phyloP scores from a whole-genome alignment of 2,329 filamentous ascomycete species.

The Penicillium digitatum region DNA sequence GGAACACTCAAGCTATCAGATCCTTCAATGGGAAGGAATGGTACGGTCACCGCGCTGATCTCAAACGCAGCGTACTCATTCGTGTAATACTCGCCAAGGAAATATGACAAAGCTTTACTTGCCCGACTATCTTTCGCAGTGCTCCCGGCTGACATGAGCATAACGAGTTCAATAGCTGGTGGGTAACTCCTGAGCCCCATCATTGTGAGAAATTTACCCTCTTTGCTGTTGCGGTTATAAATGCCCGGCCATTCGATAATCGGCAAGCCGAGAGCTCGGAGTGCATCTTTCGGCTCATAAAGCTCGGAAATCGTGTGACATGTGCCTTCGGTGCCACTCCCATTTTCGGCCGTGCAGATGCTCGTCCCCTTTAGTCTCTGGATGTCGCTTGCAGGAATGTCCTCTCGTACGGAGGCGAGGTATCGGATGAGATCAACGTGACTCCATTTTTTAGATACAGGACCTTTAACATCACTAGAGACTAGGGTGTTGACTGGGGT shows the following conservation, averaged over 20 bases:
- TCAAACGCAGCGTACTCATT: constrained; percentile 70
- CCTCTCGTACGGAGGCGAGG: constrained; percentile 78
- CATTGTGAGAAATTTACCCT: constrained; percentile 68
- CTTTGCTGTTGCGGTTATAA: constrained; percentile 61
- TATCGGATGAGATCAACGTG: constrained; percentile 95
- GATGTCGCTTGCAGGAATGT: constrained; percentile 81
- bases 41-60: constrained; percentile 52
- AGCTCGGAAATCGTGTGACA: constrained; percentile 71
- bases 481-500: constrained; percentile 57
- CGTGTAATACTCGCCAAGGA: constrained; percentile 70
- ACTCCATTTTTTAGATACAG: constrained; percentile 65
- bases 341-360: constrained; percentile 74
- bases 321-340: constrained; percentile 53
- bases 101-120: constrained; percentile 72
- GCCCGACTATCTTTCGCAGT: constrained; percentile 56
- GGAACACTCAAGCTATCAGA: constrained; percentile 64
- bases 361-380: constrained; percentile 70
- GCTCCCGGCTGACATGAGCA: constrained; percentile 66
- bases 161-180: constrained; percentile 67
- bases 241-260: constrained; percentile 78
- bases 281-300: constrained; percentile 69
- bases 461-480: constrained; percentile 45
- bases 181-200: constrained; percentile 74
- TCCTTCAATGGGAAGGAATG: constrained; percentile 70
- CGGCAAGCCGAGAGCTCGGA: constrained; percentile 68